Base-by-base conservation (phyloP, 1,284 basidiomycete species). In the Pascua sp. region DNA sequence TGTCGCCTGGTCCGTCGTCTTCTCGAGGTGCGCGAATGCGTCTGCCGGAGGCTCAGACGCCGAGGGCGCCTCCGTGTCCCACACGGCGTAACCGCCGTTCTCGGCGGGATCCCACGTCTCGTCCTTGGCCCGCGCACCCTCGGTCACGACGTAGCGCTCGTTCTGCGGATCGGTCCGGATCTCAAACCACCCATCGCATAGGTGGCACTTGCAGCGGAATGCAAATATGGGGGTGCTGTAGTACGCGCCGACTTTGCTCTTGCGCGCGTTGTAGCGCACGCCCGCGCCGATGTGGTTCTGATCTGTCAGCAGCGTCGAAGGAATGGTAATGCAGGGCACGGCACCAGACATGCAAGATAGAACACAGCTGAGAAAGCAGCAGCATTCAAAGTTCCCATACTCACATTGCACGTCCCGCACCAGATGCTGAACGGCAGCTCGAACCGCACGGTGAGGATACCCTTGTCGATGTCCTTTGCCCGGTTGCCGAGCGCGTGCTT, bases 111-210 rank as follows among this genome's bases (percentile, higher is more conserved):
- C 84, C 96, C 95, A 98, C 39, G 96, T 91, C 67, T 93, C 89
- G 48, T 91, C 86, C 76, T 98, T 93, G 75, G 89, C 86, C 57
- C 87, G 81, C 11, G 93, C 95, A 8, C 96, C 96, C 32, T 86
- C 87, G 4, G 84, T 82, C 0, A 98, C 92, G n/a, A 95, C 86
- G 72, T 98, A 98, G 17, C 88, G 84, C 0, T 95, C 93, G 68
- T 97, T 96, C 91, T 96, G 67, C 0, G 94, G 96, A 71, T 99
- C 96, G 2, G 96, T 99, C 63, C 93, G 85, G 54, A 99, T 93
- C 78, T 96, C 94, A 63, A 99, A 98, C 89, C 89, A 92, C 18
- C 86, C 86, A 58, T 85, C 84, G 70, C 96, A 98, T 2, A 95
- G 78, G 72, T 96, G 91, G 71, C 96, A 98, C 81, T 98, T 98